These are phyloP conservation scores for Lodderomyces beijingensis DNA, from an alignment of 1,139 yeast genomes.

Conservation along the genomic window DNA sequence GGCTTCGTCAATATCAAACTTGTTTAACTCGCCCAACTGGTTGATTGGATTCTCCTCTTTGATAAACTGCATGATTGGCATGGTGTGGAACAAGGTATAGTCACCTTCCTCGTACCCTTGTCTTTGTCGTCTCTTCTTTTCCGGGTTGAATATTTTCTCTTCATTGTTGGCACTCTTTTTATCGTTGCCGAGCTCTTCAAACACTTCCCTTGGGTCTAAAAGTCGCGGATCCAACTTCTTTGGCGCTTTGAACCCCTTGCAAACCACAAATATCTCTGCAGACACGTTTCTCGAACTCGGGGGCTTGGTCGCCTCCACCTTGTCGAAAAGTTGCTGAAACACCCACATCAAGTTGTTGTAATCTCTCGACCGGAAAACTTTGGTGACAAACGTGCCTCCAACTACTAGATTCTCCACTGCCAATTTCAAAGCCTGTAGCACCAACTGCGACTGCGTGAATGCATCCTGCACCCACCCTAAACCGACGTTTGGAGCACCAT, in stretches of 20 bases:
- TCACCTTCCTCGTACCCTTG: conserved; percentile 95
- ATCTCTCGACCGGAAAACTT: conserved; percentile 95
- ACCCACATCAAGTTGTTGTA: conserved; percentile 97
- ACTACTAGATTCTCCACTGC: conserved; percentile 91
- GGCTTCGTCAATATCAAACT: conserved; percentile 47
- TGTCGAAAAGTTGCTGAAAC: conserved; percentile 89
- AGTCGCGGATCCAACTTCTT: conserved; percentile 89
- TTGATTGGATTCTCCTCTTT: conserved; percentile 78
- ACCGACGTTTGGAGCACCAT: conserved; percentile 99
- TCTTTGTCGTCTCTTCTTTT: conserved; percentile 83
- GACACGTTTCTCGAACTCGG: conserved; percentile 98
- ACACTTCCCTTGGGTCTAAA: conserved; percentile 87
- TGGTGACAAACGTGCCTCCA: conserved; percentile 97
- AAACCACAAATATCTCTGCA: conserved; percentile 96
- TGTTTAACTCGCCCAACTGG: conserved; percentile 68
- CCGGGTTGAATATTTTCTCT: conserved; percentile 92
- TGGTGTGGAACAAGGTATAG: conserved; percentile 67
- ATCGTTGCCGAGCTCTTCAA: conserved; percentile 81
- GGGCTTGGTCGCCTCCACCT: conserved; percentile 97
- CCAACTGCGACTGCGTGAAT: conserved; percentile 93
- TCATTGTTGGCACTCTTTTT: conserved; percentile 64
- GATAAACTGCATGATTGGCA: conserved; percentile 76
- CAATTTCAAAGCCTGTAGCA: conserved; percentile 84
- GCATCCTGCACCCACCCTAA: conserved; percentile 99
- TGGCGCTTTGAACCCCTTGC: conserved; percentile 95